These are phyloP conservation scores for Globisporangium polare DNA, from an alignment of 352 stramenopile species.

Conservation along the genomic window DNA sequence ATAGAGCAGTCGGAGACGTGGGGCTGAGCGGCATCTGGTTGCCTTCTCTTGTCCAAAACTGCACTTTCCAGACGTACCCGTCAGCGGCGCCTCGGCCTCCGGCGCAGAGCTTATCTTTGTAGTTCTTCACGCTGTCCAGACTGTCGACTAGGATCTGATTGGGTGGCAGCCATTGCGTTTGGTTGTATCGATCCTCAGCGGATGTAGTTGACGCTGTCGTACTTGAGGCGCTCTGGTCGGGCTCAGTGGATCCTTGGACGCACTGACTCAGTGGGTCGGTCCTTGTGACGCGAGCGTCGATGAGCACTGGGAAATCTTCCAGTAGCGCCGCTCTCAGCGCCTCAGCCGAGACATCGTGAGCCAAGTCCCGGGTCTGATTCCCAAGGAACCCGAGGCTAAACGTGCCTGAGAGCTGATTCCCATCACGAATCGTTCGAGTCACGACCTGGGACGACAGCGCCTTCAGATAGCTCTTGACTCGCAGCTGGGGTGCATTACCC, in stretches of 20 bases:
- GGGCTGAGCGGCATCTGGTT: slow-evolving; percentile 82
- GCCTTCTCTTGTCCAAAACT: slow-evolving; percentile 82
- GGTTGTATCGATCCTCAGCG: slow-evolving; percentile 28
- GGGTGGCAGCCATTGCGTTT: slow-evolving; percentile 55
- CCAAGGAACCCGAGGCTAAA: slow-evolving; percentile 84
- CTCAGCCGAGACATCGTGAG: slow-evolving; percentile 61
- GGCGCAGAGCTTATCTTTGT: slow-evolving; percentile 73
- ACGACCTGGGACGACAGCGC: slow-evolving; percentile 66
- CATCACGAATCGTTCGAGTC: slow-evolving; percentile 69
- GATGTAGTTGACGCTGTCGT: slow-evolving; percentile 12
- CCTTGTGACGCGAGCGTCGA: slow-evolving; percentile 65
- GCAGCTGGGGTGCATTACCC: slow-evolving; percentile 76
- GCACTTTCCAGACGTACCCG: slow-evolving; percentile 90
- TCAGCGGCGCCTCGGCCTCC: slow-evolving; percentile 73
- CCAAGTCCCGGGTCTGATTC: slow-evolving; percentile 47
- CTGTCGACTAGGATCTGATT: slow-evolving; percentile 32
- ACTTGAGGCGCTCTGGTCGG: slow-evolving; percentile 34
- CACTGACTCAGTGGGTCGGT: slow-evolving; percentile 57
- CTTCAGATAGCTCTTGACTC: slow-evolving; percentile 63
- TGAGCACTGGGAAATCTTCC: slow-evolving; percentile 42
- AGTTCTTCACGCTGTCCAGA: slow-evolving; percentile 45
- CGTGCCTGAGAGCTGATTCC: slow-evolving; percentile 84
- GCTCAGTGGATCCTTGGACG: slow-evolving; percentile 54
- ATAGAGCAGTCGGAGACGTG: slow-evolving; percentile 35
- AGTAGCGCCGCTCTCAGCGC: slow-evolving; percentile 52